Base-by-base conservation (phyloP, 495 filamentous ascomycete species). In the Talaromyces adpressus region DNA sequence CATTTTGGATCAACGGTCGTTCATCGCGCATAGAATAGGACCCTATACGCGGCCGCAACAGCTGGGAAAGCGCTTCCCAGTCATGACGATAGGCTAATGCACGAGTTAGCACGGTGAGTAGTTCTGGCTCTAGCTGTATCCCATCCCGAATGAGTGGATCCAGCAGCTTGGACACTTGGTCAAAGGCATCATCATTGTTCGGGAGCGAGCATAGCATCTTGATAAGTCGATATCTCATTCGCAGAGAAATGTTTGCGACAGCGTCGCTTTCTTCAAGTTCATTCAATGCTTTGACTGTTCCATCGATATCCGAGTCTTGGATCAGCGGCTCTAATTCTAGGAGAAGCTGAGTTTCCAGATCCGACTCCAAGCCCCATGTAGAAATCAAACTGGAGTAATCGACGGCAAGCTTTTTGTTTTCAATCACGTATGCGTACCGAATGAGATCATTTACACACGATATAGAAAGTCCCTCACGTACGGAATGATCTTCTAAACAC, bases 311-410 rank as follows among this genome's bases (percentile, higher is more conserved):
- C 1, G 82, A 77, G 14, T 86, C 85, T 59, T 84, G 82, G 4
- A 95, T 79, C 6, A 84, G 84, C 63, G 93, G 91, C 60, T 89
- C 82, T 54, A 97, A 79, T 70, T 91, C 87, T 22, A 96, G 75
- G 32, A 91, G 75, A 64, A 84, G 85, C 9, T 47, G 23, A 0
- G 92, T 94, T 62, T 79, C 73, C 4, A 80, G 77, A 70, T 92
- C 79, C 0, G 88, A 85, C 47, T 77, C 63, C 20, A 96, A 84
- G 4, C 78, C 81, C 67, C 86, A 81, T 65, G 87, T 84, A 7
- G 79, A 60, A 2, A 84, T 85, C 18, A 96, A 73, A 8, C 75
- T 71, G 56, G 89, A 77, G 65, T 90, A 93, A n/a, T 88, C 79
- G 63, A 89, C 85, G 6, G 89, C 91, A 18, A 89, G 75, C 61